Evolutionary conservation across 768 basidiomycete species (phyloP).

Genomic region (Mycena floridula): DNA sequence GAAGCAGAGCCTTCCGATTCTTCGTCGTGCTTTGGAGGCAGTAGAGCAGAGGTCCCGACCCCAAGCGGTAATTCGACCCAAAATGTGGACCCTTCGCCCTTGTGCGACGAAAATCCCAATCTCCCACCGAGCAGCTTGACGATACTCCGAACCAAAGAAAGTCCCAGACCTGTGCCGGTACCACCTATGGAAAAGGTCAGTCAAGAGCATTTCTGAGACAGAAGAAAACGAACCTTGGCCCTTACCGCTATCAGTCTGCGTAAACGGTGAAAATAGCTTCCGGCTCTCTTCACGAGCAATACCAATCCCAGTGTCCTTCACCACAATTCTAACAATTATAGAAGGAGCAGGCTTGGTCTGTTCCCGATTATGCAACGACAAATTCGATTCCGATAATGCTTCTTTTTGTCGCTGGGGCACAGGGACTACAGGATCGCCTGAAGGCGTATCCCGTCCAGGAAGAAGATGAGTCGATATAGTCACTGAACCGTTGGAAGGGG

Average conservation of each 20-base stretch:
- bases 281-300: conserved; percentile 62
- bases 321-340: conserved; percentile 82
- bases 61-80: conserved; percentile 85
- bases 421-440: not conserved
- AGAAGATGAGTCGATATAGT: conserved; percentile 63
- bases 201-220: conserved; percentile 6
- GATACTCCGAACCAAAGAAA: conserved; percentile 74
- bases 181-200: conserved; percentile 36
- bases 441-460: conserved; percentile 6
- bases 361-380: conserved; percentile 46
- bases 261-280: conserved; percentile 67
- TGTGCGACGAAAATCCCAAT: conserved; percentile 59
- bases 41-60: conserved; percentile 51
- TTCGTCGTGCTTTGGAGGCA: conserved; percentile 8
- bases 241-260: conserved; percentile 72
- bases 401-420: conserved; percentile 15
- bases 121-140: conserved; percentile 72
- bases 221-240: conserved; percentile 43
- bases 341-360: conserved; percentile 30
- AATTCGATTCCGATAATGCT: conserved; percentile 30
- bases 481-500: conserved; percentile 61
- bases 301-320: conserved; percentile 68
- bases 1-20: not conserved
- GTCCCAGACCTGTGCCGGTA: conserved; percentile 67
- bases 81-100: conserved; percentile 74